Conservation (phyloP, 1,284 basidiomycete genomes). For the Ustilago hordei region DNA sequence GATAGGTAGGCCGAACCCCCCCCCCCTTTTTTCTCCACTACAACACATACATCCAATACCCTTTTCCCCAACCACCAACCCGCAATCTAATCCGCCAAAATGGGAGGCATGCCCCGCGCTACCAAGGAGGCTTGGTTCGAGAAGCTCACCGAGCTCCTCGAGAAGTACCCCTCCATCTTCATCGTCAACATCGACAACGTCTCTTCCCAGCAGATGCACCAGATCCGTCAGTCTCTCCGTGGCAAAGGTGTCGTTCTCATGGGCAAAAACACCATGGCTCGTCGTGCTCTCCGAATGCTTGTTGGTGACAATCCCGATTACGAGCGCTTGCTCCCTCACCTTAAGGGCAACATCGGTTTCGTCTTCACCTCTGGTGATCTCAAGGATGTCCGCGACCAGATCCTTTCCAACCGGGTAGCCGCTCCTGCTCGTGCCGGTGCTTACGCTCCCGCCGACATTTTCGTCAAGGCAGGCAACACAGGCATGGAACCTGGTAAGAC, state of each 20-base stretch:
- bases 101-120: constrained; percentile 86
- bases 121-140: constrained; percentile 93
- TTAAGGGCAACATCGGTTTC: constrained; percentile 98
- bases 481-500: constrained; percentile 90
- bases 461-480: constrained; percentile 94
- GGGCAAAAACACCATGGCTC: constrained; percentile 99
- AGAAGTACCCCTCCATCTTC: constrained; percentile 94
- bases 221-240: constrained; percentile 94
- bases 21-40: neutral
- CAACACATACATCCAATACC: constrained; percentile 6
- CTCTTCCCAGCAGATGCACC: constrained; percentile 98
- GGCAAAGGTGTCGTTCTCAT: constrained; percentile 97
- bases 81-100: constrained; percentile 70
- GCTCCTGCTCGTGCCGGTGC: constrained; percentile 99
- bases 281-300: constrained; percentile 93
- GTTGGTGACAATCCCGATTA: constrained; percentile 90
- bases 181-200: constrained; percentile 99
- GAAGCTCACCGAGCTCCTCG: constrained; percentile 92
- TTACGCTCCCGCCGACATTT: constrained; percentile 89
- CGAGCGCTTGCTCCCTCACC: constrained; percentile 93
- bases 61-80: constrained; percentile 4
- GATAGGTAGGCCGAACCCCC: constrained; percentile 62
- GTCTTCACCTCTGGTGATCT: constrained; percentile 95
- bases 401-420: constrained; percentile 95
- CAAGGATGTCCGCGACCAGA: constrained; percentile 92